phyloP scores from a whole-genome alignment of 805 yeast species.

The Cyberlindnera nakhonratchasimensis region DNA sequence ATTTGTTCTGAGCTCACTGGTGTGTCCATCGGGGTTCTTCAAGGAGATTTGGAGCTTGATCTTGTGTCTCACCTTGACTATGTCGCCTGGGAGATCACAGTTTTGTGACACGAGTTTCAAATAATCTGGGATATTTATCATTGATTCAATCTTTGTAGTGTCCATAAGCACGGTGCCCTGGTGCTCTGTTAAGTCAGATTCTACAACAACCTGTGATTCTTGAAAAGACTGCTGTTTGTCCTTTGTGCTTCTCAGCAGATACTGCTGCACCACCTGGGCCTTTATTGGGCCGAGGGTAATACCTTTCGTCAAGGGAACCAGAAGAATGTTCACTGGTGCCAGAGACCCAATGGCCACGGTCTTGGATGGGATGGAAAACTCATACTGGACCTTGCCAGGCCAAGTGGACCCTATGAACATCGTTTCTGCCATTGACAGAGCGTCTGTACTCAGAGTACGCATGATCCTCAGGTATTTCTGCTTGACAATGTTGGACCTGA shows the following conservation, averaged over 20 bases:
- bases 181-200: constrained; percentile 42
- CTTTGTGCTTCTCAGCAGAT: constrained; percentile 47
- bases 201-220: constrained; percentile 53
- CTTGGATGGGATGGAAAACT: constrained; percentile 77
- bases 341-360: constrained; percentile 83
- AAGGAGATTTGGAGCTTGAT: constrained; percentile 67
- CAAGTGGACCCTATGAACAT: constrained; percentile 87
- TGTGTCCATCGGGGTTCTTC: constrained; percentile 73
- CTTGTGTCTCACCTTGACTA: constrained; percentile 76
- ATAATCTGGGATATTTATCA: constrained; percentile 61
- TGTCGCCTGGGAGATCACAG: constrained; percentile 56
- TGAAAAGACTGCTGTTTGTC: constrained; percentile 51
- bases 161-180: constrained; percentile 44
- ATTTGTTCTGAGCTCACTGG: constrained; percentile 81
- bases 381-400: constrained; percentile 86
- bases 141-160: constrained; percentile 59
- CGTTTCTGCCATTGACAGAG: constrained; percentile 68
- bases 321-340: constrained; percentile 59
- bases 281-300: constrained; percentile 63
- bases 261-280: constrained; percentile 62
- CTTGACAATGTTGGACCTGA: constrained; percentile 43
- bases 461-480: constrained; percentile 69
- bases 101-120: constrained; percentile 76
- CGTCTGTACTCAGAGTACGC: constrained; percentile 76
- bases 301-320: constrained; percentile 80